These are phyloP conservation scores for Aspergillus candidus DNA, from an alignment of 2,329 filamentous ascomycete genomes.

Conservation along the genomic window DNA sequence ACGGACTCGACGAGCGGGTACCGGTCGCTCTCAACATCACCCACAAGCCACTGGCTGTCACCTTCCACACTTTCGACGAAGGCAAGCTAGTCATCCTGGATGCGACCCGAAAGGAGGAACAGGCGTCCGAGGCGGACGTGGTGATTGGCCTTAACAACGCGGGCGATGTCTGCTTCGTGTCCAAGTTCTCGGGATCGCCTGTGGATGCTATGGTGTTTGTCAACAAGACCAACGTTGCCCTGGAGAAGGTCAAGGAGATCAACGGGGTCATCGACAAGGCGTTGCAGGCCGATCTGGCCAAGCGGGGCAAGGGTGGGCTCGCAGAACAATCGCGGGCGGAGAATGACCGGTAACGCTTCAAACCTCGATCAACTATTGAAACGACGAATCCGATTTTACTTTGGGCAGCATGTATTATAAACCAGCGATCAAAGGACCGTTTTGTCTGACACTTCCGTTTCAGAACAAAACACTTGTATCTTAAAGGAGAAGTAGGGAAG, in stretches of 20 bases:
- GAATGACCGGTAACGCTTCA: constrained; percentile 62
- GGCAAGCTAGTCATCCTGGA: constrained; percentile 41
- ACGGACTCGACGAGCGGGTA: constrained; percentile 76
- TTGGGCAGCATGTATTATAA: background rate
- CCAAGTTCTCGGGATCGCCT: constrained; percentile 79
- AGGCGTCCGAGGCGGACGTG: constrained; percentile 58
- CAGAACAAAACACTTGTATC: too few relatives aligned
- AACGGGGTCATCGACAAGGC: constrained; percentile 65
- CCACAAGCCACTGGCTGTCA: constrained; percentile 86
- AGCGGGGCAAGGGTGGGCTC: constrained; percentile 57
- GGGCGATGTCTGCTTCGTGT: constrained; percentile 84
- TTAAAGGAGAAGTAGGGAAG: too few relatives aligned
- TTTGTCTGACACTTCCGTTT: too few relatives aligned
- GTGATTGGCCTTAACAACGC: constrained; percentile 81
- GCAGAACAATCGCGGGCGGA: constrained; percentile 78
- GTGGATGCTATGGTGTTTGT: constrained; percentile 75
- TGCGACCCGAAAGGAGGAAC: constrained; percentile 46
- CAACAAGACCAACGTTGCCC: constrained; percentile 66
- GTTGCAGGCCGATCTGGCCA: constrained; percentile 69
- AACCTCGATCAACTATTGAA: constrained; percentile 15
- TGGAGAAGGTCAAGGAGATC: constrained; percentile 75
- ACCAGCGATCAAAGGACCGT: too few relatives aligned
- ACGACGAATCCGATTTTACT: background rate
- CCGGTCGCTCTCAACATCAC: constrained; percentile 85
- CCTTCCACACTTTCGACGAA: constrained; percentile 70